Percentiles rank a stretch among this genome's conserved stretches.
Evolutionary conservation across 305 asterid species (phyloP).

Genomic region (Fraxinus albicans): DNA sequence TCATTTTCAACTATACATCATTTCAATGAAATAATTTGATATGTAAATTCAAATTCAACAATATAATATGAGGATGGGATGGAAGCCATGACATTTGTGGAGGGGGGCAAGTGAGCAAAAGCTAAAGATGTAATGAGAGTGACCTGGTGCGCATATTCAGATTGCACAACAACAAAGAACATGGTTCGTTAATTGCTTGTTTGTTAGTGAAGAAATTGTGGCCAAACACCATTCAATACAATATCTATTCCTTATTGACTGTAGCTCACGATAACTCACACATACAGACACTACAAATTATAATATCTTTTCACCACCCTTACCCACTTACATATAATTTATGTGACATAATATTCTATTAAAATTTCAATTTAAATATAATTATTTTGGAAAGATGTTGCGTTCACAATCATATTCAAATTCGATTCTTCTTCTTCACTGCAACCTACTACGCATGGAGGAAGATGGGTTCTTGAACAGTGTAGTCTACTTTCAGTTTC

Average conservation of each 20-base stretch:
- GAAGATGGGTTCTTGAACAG: slow-evolving; percentile 27
- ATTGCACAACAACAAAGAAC: slow-evolving; percentile 17
- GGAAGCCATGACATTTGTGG: slow-evolving; percentile 4
- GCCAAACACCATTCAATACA: slow-evolving; percentile 9
- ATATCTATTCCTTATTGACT: slow-evolving; percentile 16
- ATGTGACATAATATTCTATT: slow-evolving; percentile 2
- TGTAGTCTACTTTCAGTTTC: slow-evolving; percentile 17
- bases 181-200: slow-evolving; percentile 22
- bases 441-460: slow-evolving; percentile 24
- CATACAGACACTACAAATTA: slow-evolving; percentile 22
- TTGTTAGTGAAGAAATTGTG: slow-evolving; percentile 32
- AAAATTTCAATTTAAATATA: slow-evolving; percentile 25
- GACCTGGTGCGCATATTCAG: slow-evolving; percentile 44
- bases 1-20: no score
- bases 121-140: slow-evolving; percentile 13
- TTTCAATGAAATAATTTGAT: no score
- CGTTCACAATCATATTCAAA: slow-evolving; percentile 46
- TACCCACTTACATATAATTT: slow-evolving; percentile 17
- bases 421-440: slow-evolving; percentile 40
- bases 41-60: neutral
- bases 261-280: slow-evolving; percentile 25
- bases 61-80: neutral
- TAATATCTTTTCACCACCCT: slow-evolving; percentile 16
- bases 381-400: slow-evolving; percentile 33
- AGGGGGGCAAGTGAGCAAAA: slow-evolving; percentile 26